A percentile compares a stretch with the other conserved stretches of the same genome.
These are phyloP conservation scores for Pistacia integerrima DNA, from an alignment of 345 rosid genomes.

Conservation along the genomic window DNA sequence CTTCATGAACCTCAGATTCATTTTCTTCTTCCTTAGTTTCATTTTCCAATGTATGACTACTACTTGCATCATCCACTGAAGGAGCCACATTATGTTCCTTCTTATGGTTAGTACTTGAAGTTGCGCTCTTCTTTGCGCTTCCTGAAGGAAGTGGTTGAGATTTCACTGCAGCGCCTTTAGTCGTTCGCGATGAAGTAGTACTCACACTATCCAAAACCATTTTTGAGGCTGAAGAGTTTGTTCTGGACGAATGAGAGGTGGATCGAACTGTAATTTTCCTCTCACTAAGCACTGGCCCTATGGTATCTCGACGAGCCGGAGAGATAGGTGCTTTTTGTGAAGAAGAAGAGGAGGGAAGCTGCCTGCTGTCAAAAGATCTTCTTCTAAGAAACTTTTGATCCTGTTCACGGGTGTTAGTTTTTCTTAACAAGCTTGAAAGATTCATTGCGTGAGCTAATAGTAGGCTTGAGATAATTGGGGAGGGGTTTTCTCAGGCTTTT, in stretches of 20 bases:
- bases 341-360: slow-evolving; percentile 48
- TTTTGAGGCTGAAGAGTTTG: background rate
- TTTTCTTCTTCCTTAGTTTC: slow-evolving; percentile 31
- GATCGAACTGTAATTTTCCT: slow-evolving; percentile 34
- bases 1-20: slow-evolving; percentile 29
- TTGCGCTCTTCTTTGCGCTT: slow-evolving; percentile 29
- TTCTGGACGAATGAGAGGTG: slow-evolving; percentile 36
- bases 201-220: slow-evolving; percentile 32
- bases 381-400: slow-evolving; percentile 49
- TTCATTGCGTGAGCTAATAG: slow-evolving; percentile 51
- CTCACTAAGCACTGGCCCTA: slow-evolving; percentile 28
- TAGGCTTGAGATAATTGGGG: slow-evolving; percentile 70
- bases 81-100: slow-evolving; percentile 14
- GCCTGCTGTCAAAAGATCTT: slow-evolving; percentile 69
- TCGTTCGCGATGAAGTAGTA: slow-evolving; percentile 20
- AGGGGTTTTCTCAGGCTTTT: slow-evolving; percentile 27
- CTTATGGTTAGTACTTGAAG: slow-evolving; percentile 10
- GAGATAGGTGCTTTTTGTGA: slow-evolving; percentile 40
- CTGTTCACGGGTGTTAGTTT: slow-evolving; percentile 26
- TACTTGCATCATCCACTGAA: slow-evolving; percentile 18
- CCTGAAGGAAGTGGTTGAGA: background rate
- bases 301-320: slow-evolving; percentile 38
- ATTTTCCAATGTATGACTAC: slow-evolving; percentile 4
- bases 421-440: slow-evolving; percentile 41
- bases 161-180: slow-evolving; percentile 10